These are phyloP conservation scores for Calonectria naviculata DNA, from an alignment of 2,329 filamentous ascomycete species.

Conservation along the genomic window DNA sequence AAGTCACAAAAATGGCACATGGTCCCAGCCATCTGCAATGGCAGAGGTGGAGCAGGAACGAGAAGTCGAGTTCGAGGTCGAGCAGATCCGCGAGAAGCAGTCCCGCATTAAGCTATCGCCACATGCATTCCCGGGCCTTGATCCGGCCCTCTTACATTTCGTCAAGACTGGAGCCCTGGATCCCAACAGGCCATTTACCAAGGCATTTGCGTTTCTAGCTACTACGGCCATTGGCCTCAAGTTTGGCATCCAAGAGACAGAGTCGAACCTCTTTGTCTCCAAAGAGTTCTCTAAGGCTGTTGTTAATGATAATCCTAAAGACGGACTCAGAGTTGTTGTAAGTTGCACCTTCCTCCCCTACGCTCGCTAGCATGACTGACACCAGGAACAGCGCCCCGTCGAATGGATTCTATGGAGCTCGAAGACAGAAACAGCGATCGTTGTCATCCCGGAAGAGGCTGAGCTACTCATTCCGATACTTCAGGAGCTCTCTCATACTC, in stretches of 20 bases:
- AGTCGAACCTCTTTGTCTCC: slow-evolving; percentile 45
- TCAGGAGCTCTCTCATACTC: slow-evolving; percentile 21
- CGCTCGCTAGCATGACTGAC: background rate
- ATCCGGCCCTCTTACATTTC: slow-evolving; percentile 53
- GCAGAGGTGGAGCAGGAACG: slow-evolving; percentile 71
- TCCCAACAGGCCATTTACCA: slow-evolving; percentile 42
- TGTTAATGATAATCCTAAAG: background rate
- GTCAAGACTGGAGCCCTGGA: background rate
- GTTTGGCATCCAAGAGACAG: slow-evolving; percentile 39
- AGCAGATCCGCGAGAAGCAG: slow-evolving; percentile 66
- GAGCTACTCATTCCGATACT: slow-evolving; percentile 64
- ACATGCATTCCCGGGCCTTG: slow-evolving; percentile 56
- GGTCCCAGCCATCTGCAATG: slow-evolving; percentile 61
- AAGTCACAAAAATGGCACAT: background rate
- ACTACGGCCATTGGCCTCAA: slow-evolving; percentile 49
- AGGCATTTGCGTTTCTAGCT: slow-evolving; percentile 45
- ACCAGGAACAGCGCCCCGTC: slow-evolving; percentile 54
- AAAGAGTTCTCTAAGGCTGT: slow-evolving; percentile 26
- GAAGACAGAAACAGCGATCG: slow-evolving; percentile 57
- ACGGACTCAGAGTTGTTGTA: background rate
- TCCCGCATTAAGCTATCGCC: slow-evolving; percentile 54
- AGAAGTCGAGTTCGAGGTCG: slow-evolving; percentile 69
- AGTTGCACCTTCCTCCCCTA: background rate
- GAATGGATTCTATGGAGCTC: slow-evolving; percentile 72
- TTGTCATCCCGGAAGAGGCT: slow-evolving; percentile 73